Evolutionary conservation across 805 yeast genomes (phyloP).

Genomic region (Yamadazyma scolyti): DNA sequence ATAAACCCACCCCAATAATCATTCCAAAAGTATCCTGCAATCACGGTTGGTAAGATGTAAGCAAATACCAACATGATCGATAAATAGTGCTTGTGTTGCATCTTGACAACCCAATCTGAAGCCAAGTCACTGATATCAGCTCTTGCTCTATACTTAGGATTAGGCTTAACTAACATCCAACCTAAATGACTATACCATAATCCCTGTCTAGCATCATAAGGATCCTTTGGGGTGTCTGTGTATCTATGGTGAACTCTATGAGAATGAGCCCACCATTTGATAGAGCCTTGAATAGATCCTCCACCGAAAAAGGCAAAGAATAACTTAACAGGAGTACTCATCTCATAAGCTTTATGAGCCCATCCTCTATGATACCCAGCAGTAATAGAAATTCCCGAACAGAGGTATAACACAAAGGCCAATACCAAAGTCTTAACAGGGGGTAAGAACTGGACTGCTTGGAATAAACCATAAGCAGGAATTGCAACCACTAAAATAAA

Average conservation of each 20-base stretch:
- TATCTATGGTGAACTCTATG: constrained; percentile 86
- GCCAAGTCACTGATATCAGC: constrained; percentile 78
- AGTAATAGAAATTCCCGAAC: constrained; percentile 73
- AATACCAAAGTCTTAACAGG: constrained; percentile 50
- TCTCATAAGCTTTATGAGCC: constrained; percentile 73
- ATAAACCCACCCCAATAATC: constrained; percentile 70
- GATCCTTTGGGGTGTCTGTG: constrained; percentile 80
- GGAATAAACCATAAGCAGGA: constrained; percentile 52
- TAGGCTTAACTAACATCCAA: constrained; percentile 79
- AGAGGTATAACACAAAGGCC: constrained; percentile 48
- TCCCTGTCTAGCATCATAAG: constrained; percentile 81
- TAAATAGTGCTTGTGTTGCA: constrained; percentile 78
- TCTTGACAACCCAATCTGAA: constrained; percentile 72
- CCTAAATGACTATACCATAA: constrained; percentile 84
- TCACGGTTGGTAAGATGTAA: constrained; percentile 57
- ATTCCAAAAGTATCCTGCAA: constrained; percentile 59
- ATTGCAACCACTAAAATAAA: constrained; percentile 57
- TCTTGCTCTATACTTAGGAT: constrained; percentile 77
- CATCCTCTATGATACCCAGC: constrained; percentile 82
- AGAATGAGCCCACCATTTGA: constrained; percentile 87
- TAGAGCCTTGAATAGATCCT: constrained; percentile 79
- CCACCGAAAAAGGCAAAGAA: constrained; percentile 78
- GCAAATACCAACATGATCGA: constrained; percentile 57
- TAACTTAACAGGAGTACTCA: constrained; percentile 55
- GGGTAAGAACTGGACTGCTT: constrained; percentile 47